Evolutionary conservation across 2,329 filamentous ascomycete species (phyloP).

Genomic region (Alternaria atra): DNA sequence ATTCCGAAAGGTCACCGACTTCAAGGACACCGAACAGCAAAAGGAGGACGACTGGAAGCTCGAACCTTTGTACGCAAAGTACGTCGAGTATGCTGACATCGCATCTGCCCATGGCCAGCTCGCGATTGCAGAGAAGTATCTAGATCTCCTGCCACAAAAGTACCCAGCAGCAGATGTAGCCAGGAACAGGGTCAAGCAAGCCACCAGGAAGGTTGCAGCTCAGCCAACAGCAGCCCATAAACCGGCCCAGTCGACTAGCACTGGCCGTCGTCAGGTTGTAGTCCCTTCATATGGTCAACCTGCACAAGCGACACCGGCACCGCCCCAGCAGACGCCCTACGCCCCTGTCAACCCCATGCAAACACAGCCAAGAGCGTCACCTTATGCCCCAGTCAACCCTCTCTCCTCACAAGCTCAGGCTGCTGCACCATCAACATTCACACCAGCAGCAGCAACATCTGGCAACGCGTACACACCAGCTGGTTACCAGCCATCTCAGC

Average conservation of each 20-base stretch:
- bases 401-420: constrained; percentile 42
- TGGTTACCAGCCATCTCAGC: constrained; percentile 63
- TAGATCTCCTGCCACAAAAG: constrained; percentile 81
- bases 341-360: constrained; percentile 40
- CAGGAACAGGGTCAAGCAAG: constrained; percentile 82
- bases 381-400: constrained; percentile 39
- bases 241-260: constrained; percentile 50
- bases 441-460: constrained; percentile 14
- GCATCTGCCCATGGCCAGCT: constrained; percentile 89
- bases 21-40: constrained; percentile 78
- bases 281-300: constrained; percentile 47
- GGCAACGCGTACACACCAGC: constrained; percentile 57
- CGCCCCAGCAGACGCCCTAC: constrained; percentile 31
- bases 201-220: constrained; percentile 71
- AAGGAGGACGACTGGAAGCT: constrained; percentile 88
- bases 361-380: constrained; percentile 34
- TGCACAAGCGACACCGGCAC: constrained; percentile 28
- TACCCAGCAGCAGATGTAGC: constrained; percentile 90
- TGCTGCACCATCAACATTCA: constrained; percentile 28
- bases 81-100: constrained; percentile 96
- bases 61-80: constrained; percentile 87
- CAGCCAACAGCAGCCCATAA: constrained; percentile 52
- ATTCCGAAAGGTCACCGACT: constrained; percentile 93
- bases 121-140: constrained; percentile 86
- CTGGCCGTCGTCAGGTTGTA: constrained; percentile 46